Evolutionary conservation across 192 early-diverging fungal species (phyloP), one percentile per base, ranked within the genome.

Genomic region (Umbelopsis vinacea): DNA sequence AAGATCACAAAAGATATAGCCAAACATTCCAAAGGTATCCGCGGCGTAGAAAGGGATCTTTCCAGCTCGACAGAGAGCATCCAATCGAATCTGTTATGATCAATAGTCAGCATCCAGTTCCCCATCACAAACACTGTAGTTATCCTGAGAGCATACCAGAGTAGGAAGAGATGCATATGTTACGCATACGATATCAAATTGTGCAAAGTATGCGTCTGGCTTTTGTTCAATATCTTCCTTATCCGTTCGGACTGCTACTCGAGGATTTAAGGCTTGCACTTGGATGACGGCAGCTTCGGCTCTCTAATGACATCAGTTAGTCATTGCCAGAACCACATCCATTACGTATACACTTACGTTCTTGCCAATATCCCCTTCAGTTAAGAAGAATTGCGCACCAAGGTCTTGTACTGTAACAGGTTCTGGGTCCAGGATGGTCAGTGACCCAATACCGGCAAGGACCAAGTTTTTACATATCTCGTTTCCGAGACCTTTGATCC

Each of bases 391-490:
- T 66, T 93, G 92, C 15, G 92, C 82, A 1, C 89, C 92, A 23
- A 96, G 75, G 74, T 96, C 93, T 52, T 85, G 69, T 21, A 82
- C 71, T 0, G 70, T 79, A 0, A 96, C 92, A 0, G 66, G 67
- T 10, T 80, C 71, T 17, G 79, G 73, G 70, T 96, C 96, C 43
- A 89, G 53, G 0, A 99, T 68, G 0, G 90, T 91, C 15, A 99
- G 74, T 0, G 81, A 77, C 2, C 94, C 94, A 17, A 97, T 76
- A 19, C 97, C 97, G 0, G 96, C 90, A 7, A 99, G 83, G 0
- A 95, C 94, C 46, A 98, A 80, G 79, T 99, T 99, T 79, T 99
- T 99, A 82, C 89, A 86, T 23, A 95, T 83, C 75, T 99, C 97
- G 68, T 91, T 93, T 43, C 88, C 88, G 45, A 97, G 78, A 0